Evolutionary conservation across 148 eudicot genomes (phyloP), one percentile per base, ranked within the genome.

Genomic region (Hydrangea macrophylla): DNA sequence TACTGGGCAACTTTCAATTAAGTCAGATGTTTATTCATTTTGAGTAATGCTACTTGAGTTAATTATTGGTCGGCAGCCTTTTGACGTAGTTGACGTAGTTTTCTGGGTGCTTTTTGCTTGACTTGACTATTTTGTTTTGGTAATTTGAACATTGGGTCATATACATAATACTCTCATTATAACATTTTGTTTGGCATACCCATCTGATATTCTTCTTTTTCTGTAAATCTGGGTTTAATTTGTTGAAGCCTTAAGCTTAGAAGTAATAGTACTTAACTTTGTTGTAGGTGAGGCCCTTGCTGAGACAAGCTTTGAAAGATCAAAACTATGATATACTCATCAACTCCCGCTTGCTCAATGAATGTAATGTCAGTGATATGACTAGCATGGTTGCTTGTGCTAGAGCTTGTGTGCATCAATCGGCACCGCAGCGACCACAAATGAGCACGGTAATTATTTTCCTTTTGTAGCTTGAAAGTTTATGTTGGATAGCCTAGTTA

Each of bases 321-420:
- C 87, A 83, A 55, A 86, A 86, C 64, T 92, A 83, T 70, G 94
- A 88, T 24, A 30, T 75, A 53, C 85, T 92, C 66, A 88, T 83
- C 12, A 96, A 92, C 70, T 51, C 78, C 26, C 85, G 85, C 30
- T 69, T 92, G 68, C 72, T 64, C 75, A 70, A 78, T 26, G 78
- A 83, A 58, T 84, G 78, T 70, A 83, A 86, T 74, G 80, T 69
- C 60, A 85, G 70, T 63, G 96, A 92, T 81, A 76, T 90, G 88
- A 82, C 90, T 70, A 92, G 90, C 57, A 80, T 92, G 96, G 92
- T 92, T 76, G 93, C 98, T 48, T 90, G 96, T 77, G 98, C 96
- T 42, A 91, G 96, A 76, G 89, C 98, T 67, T 88, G 86, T 79
- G 98, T 90, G 45, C 96, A 94, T 39, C 98, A 92, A 76, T 90